Evolutionary conservation across 257 asterid genomes (phyloP), one percentile per base, ranked within the genome.

Genomic region (Leonotis leonurus): DNA sequence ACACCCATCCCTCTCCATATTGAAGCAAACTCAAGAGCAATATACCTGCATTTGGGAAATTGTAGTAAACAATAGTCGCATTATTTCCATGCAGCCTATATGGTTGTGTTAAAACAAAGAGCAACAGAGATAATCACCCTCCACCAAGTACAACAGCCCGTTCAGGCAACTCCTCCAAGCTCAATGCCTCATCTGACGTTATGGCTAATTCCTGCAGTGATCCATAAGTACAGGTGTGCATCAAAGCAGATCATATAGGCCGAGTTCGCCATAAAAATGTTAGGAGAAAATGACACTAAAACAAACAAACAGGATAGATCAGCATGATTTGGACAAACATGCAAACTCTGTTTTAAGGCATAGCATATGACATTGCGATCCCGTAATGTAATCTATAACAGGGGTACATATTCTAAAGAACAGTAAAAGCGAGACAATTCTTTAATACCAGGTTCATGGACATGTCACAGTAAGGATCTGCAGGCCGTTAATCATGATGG

Each of bases 1-100:
- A 83, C 88, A 36, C 99, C 99, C 96, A 93, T 89, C 35, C 99
- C 99, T 43, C 96, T 87, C 99, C 99, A 93, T 76, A 93, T 93
- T 29, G 99, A 93, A 76, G 99, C 99, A 79, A 93, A 93, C 85
- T 93, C 99, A 65, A 93, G 95, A 53, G 97, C 92, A 78, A 93
- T 89, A 41, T 93, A 93, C 82, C 99, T 93, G 57, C 56, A 62
- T 56, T 57, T 0, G 2, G 21, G 10, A 32, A 32, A 36, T 56
- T 57, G 22, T 33, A 26, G 59, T 46, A 25, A 62, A 44, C 54
- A 27, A 70, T 21, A 25, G 25, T 43, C 73, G 45, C 58, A 29
- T 57, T 21, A 60, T 57, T 27, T 67, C 56, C 46, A 36, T 37
- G 49, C 53, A 1, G 53, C 46, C 65, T 21, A 55, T 43, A 56